Conservation (phyloP, 768 basidiomycete genomes). For the Rhizopogon sp. region DNA sequence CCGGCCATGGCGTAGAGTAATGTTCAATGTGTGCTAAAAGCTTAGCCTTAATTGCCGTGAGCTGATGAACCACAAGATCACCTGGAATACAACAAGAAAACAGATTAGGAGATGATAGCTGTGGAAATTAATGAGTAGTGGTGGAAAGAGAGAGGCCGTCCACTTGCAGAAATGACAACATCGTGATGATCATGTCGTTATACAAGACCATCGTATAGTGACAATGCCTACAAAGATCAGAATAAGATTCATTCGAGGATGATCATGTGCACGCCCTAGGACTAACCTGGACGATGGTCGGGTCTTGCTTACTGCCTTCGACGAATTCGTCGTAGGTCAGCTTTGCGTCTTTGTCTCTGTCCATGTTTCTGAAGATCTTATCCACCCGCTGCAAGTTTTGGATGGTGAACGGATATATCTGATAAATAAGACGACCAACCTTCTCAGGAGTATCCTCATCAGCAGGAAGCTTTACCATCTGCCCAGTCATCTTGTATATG, state of each 20-base stretch:
- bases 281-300: conserved; percentile 93
- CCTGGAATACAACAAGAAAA: conserved; percentile 4
- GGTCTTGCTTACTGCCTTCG: conserved; percentile 97
- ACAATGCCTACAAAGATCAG: conserved; percentile 62
- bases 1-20: conserved; percentile 12
- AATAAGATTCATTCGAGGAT: conserved; percentile 6
- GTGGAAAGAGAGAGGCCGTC: background rate
- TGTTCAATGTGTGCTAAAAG: background rate
- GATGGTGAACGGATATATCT: conserved; percentile 4
- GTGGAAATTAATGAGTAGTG: conserved; percentile 9
- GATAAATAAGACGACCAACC: conserved; percentile 36
- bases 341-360: conserved; percentile 88
- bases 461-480: conserved; percentile 97
- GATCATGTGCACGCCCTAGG: conserved; percentile 6
- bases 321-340: conserved; percentile 97
- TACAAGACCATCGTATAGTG: conserved; percentile 92
- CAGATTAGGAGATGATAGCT: conserved; percentile 24
- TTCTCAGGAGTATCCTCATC: conserved; percentile 99
- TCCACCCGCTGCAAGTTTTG: conserved; percentile 72
- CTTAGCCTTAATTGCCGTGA: conserved; percentile 2
- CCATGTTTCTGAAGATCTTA: conserved; percentile 99
- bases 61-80: background rate
- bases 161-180: background rate
- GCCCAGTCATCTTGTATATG: conserved; percentile 99
- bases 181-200: conserved; percentile 32